Conservation (phyloP, 2,329 filamentous ascomycete genomes). For the Hypoxylon sp. region DNA sequence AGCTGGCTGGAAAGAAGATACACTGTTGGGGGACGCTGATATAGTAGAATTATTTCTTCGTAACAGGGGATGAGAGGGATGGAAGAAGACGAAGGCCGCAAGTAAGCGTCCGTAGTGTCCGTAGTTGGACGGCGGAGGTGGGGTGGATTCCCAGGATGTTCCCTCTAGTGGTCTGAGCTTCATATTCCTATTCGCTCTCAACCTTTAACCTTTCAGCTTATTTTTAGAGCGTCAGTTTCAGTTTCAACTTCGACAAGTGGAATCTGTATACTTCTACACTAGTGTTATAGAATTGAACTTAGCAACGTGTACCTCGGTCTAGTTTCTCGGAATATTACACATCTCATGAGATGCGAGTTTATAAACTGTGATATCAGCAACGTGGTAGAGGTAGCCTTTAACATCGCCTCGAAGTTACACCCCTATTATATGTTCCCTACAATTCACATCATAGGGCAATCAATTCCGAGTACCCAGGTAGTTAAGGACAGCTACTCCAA, state of each 20-base stretch:
- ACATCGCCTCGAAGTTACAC: not conserved
- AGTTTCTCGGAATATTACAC: no score
- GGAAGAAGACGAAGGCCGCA: slow-evolving; percentile 1
- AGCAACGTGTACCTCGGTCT: not conserved
- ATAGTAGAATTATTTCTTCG: not conserved
- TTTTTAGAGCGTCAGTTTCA: not conserved
- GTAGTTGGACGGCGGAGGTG: slow-evolving; percentile 12
- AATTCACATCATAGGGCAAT: no score
- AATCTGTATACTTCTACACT: not conserved
- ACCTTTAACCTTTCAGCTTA: not conserved
- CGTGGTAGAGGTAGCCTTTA: not conserved
- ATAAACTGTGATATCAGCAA: slow-evolving; percentile 4
- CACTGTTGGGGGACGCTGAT: not conserved
- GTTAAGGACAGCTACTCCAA: not conserved
- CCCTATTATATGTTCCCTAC: no score
- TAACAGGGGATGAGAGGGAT: not conserved
- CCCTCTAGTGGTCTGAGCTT: slow-evolving; percentile 26
- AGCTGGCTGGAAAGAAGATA: not conserved
- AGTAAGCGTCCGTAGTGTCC: not conserved
- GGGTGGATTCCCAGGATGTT: slow-evolving; percentile 19
- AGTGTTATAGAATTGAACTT: not conserved
- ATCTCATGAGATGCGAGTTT: no score
- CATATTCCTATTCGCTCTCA: slow-evolving; percentile 5
- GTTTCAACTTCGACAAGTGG: not conserved
- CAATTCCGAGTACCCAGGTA: not conserved